phyloP scores from a whole-genome alignment of 2,329 filamentous ascomycete species.

The Myriangium duriaei region DNA sequence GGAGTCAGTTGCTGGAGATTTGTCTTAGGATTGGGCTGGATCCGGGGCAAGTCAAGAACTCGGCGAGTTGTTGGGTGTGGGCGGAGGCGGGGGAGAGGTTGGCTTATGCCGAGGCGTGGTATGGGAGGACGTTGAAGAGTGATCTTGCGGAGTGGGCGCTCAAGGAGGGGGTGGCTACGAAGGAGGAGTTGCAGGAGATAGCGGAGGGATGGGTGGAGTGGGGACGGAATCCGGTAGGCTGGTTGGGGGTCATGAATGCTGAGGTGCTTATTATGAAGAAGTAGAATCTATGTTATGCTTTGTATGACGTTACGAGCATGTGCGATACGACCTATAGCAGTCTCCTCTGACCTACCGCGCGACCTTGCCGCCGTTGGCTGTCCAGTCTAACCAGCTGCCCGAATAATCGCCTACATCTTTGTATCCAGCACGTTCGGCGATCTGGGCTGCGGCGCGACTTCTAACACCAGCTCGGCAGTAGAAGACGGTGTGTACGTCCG shows the following conservation, averaged over 20 bases:
- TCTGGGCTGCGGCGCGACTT: slow-evolving; percentile 59
- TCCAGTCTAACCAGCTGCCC: slow-evolving; percentile 78
- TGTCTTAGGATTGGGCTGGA: slow-evolving; percentile 12
- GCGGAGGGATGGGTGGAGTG: slow-evolving; percentile 29
- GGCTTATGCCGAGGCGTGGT: slow-evolving; percentile 26
- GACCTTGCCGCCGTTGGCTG: slow-evolving; percentile 52
- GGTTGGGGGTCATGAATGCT: background rate
- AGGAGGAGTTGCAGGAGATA: slow-evolving; percentile 29
- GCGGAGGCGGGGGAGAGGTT: slow-evolving; percentile 16
- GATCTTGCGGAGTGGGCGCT: slow-evolving; percentile 23
- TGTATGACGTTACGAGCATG: too few relatives aligned
- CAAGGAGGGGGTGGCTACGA: slow-evolving; percentile 25
- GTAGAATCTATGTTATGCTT: background rate
- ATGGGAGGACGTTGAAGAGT: slow-evolving; percentile 15
- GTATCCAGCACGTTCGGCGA: slow-evolving; percentile 71
- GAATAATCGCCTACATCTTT: slow-evolving; percentile 56
- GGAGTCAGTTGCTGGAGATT: slow-evolving; percentile 11
- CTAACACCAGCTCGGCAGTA: slow-evolving; percentile 91
- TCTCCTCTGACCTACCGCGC: slow-evolving; percentile 9
- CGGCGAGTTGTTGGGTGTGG: slow-evolving; percentile 15
- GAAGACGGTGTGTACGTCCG: slow-evolving; percentile 53
- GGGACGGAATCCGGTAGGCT: slow-evolving; percentile 29
- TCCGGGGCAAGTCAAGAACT: slow-evolving; percentile 19
- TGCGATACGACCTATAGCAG: too few relatives aligned
- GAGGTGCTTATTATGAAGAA: background rate